Evolutionary conservation across 129 eudicot species (phyloP), one percentile per base, ranked within the genome.

Genomic region (Scalesia atractyloides): DNA sequence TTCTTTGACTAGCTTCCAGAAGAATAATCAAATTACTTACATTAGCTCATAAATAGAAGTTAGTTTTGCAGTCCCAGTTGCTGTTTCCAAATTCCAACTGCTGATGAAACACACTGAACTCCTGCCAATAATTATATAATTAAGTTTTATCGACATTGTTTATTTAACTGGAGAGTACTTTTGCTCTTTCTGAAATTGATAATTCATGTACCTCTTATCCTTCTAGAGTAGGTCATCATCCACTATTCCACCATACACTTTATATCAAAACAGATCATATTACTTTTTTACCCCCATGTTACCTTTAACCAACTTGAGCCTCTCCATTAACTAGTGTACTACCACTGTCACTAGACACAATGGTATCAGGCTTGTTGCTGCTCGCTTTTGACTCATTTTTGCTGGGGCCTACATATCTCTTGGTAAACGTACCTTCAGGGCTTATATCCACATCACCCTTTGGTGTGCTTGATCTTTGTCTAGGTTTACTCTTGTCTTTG

Each of bases 321-420:
- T 89, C 98, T 59, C 91, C 89, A 77, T 92, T 89, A 50, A 87
- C 82, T 15, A 84, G 68, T 49, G 76, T 48, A 70, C 77, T 82
- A 77, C 77, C 92, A 52, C 61, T 62, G 33, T 87, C 79, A 48
- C 73, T 61, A 39, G 91, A 70, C 47, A 69, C 72, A 76, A 12
- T 63, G 0, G 56, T 59, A 22, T 73, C 79, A 67, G 86, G 66
- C 77, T 84, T 70, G 56, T 77, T 83, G 81, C 83, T 84, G 59
- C 79, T 82, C 37, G 70, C 72, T 64, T 73, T 85, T n/a, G 82
- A 78, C 80, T 61, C 79, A 7, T 74, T 84, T 79, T 82, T 85
- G 61, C 77, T 61, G 62, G 82, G n/a, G 18, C 87, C 79, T 50
- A 65, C 79, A 14, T 60, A 65, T 64, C 73, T 86, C 81, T 86